Conservation (phyloP, 2,329 filamentous ascomycete genomes). For the Trichoderma cornu-damae region DNA sequence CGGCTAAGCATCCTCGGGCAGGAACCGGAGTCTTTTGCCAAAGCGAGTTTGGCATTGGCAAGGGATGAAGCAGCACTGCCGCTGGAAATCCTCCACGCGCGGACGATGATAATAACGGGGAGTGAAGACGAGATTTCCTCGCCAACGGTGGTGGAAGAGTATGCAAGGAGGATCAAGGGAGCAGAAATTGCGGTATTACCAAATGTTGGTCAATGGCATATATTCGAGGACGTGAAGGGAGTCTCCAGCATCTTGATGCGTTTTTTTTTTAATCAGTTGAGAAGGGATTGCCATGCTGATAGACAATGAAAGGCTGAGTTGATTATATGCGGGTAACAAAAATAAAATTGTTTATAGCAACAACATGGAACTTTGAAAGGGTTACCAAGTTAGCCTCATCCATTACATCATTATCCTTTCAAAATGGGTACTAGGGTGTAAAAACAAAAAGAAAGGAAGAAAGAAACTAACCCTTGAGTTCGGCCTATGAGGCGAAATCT, state of each 20-base stretch:
- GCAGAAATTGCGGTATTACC: not conserved
- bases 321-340: too few relatives aligned
- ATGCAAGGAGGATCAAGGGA: not conserved
- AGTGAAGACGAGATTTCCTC: not conserved
- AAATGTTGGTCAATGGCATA: not conserved
- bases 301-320: too few relatives aligned
- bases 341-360: too few relatives aligned
- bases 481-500: too few relatives aligned
- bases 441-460: too few relatives aligned
- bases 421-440: not conserved
- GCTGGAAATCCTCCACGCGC: not conserved
- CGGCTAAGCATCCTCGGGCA: not conserved
- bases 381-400: not conserved
- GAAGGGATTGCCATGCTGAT: too few relatives aligned
- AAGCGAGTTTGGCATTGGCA: not conserved
- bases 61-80: not conserved
- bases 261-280: not conserved
- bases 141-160: not conserved
- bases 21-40: slow-evolving; percentile 1
- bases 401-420: slow-evolving; percentile 16
- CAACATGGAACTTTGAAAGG: not conserved
- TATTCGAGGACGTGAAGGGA: not conserved
- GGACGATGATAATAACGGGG: not conserved
- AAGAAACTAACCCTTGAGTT: not conserved
- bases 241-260: not conserved